Conservation (phyloP, 129 eudicot genomes). For the sunflower (Helianthus annuus) region HanXRQr2.0-SUNRISE NC_035448.2:94687341-94687840, state of each 20-base stretch:
- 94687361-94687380: conserved; percentile 75
- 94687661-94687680: conserved; percentile 41
- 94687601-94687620: conserved; percentile 47
- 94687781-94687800: background rate
- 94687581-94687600: conserved; percentile 58
- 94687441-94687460: conserved; percentile 34
- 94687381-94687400: conserved; percentile 53
- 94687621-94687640: conserved; percentile 45
- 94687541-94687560: conserved; percentile 97
- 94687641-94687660: conserved; percentile 41
- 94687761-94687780: background rate
- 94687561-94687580: conserved; percentile 68
- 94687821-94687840: conserved; percentile 15
- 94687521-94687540: conserved; percentile 91
- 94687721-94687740: conserved; percentile 28
- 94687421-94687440: conserved; percentile 62
- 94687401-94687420: conserved; percentile 60
- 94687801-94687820: background rate
- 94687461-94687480: conserved; percentile 56
- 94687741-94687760: background rate
- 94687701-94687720: conserved; percentile 51
- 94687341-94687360: conserved; percentile 48
- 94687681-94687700: conserved; percentile 29
- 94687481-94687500: conserved; percentile 50
- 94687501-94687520: conserved; percentile 71